Percentiles rank a stretch among this genome's conserved stretches.
Conservation (phyloP, 768 basidiomycete species). For the Hypsizygus marmoreus region DNA sequence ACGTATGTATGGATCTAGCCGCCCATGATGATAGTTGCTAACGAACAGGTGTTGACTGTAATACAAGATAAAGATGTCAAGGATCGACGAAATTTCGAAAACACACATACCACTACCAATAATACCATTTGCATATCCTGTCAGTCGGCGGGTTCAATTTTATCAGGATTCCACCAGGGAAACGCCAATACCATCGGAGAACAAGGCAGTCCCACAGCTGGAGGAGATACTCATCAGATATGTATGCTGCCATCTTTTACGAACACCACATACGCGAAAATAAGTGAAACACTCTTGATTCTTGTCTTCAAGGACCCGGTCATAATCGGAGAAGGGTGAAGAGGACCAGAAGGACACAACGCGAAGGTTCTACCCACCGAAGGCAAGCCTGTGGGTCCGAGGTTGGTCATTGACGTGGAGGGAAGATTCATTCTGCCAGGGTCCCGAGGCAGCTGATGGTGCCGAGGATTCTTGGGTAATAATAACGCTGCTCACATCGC, state of each 20-base stretch:
- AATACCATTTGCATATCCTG: constrained; percentile 79
- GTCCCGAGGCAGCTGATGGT: no score
- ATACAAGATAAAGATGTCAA: background rate
- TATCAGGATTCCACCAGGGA: background rate
- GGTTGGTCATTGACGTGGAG: no score
- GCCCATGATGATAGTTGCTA: no score
- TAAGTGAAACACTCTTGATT: constrained; percentile 8
- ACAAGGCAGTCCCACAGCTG: constrained; percentile 83
- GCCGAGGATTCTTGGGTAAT: no score
- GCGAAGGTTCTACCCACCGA: no score
- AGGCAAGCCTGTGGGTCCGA: no score
- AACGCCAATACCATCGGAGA: constrained; percentile 66
- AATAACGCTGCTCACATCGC: no score
- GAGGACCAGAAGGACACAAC: no score
- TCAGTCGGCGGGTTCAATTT: constrained; percentile 1
- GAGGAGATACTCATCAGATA: background rate
- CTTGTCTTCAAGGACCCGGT: constrained; percentile 7
- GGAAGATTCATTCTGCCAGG: no score
- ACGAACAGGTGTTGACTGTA: constrained; percentile 66
- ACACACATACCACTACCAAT: constrained; percentile 67
- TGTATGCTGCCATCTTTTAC: no score
- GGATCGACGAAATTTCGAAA: no score
- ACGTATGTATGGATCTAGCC: background rate
- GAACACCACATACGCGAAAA: constrained; percentile 8
- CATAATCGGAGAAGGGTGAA: no score